phyloP scores from a whole-genome alignment of 495 filamentous ascomycete genomes.

The Schizothecium vesticola region DNA sequence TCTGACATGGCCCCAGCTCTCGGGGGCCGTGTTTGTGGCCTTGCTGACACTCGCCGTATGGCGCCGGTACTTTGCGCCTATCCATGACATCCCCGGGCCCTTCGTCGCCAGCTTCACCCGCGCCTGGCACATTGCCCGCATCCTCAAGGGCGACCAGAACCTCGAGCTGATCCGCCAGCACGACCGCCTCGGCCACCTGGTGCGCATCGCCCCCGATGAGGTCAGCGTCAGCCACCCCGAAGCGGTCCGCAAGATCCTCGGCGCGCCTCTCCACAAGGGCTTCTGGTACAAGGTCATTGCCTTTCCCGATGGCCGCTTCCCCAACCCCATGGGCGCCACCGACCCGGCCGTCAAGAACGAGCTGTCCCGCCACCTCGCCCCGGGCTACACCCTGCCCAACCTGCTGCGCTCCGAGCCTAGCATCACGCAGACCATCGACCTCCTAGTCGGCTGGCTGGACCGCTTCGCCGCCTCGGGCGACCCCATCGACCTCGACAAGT shows the following conservation, averaged over 20 bases:
- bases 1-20: conserved; percentile 1
- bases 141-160: conserved; percentile 39
- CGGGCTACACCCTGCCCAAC: conserved; percentile 39
- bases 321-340: conserved; percentile 42
- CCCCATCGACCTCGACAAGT: conserved; percentile 31
- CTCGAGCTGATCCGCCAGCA: conserved; percentile 33
- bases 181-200: conserved; percentile 35
- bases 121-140: conserved; percentile 36
- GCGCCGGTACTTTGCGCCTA: conserved; percentile 20
- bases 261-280: conserved; percentile 26
- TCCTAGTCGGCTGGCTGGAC: conserved; percentile 32
- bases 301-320: conserved; percentile 38
- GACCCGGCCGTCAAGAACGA: conserved; percentile 34
- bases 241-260: conserved; percentile 30
- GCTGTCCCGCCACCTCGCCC: conserved; percentile 34
- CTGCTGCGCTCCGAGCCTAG: conserved; percentile 39
- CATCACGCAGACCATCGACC: conserved; percentile 32
- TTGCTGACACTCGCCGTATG: conserved; percentile 9
- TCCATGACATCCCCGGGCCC: conserved; percentile 35
- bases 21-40: neutral
- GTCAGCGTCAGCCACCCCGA: conserved; percentile 45
- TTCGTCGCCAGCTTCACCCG: conserved; percentile 38
- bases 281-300: conserved; percentile 33
- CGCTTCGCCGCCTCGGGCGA: conserved; percentile 19
- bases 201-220: conserved; percentile 47